Percentiles rank a stretch among this genome's conserved stretches.
These are phyloP conservation scores for Ustilago vetiveriae DNA, from an alignment of 1,284 basidiomycete species.

Conservation along the genomic window DNA sequence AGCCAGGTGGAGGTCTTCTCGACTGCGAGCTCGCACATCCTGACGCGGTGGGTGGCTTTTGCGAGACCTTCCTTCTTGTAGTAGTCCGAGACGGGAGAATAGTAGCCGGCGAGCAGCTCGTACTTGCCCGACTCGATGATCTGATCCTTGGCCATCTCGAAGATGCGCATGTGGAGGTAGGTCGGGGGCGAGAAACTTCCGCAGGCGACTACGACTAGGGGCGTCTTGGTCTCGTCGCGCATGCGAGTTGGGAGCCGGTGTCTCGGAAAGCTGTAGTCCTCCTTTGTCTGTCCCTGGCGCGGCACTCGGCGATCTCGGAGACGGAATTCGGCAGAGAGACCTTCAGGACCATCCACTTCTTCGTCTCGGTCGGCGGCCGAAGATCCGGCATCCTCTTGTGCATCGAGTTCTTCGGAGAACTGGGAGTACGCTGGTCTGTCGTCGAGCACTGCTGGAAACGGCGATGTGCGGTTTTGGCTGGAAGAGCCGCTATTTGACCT, in stretches of 20 bases:
- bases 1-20: constrained; percentile 67
- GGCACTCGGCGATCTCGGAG: constrained; percentile 42
- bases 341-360: constrained; percentile 49
- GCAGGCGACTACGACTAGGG: constrained; percentile 70
- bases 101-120: constrained; percentile 91
- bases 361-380: constrained; percentile 49
- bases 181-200: constrained; percentile 73
- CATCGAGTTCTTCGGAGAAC: constrained; percentile 45
- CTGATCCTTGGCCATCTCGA: constrained; percentile 97
- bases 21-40: constrained; percentile 67
- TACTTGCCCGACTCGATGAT: constrained; percentile 90
- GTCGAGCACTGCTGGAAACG: constrained; percentile 3
- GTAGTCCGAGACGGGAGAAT: constrained; percentile 79
- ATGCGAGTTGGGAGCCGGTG: constrained; percentile 63
- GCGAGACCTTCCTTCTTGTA: constrained; percentile 67
- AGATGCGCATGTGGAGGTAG: constrained; percentile 80
- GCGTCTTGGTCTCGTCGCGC: constrained; percentile 63
- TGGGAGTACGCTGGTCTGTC: constrained; percentile 46
- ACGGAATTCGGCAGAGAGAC: constrained; percentile 4
- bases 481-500: constrained; percentile 10
- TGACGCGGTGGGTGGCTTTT: constrained; percentile 64
- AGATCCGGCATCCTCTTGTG: constrained; percentile 42
- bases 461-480: constrained; percentile 9
- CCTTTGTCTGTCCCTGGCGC: constrained; percentile 53
- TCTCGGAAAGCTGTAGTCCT: constrained; percentile 62